phyloP scores from a whole-genome alignment of 2,329 filamentous ascomycete genomes.

The Fonsecaea erecta region DNA sequence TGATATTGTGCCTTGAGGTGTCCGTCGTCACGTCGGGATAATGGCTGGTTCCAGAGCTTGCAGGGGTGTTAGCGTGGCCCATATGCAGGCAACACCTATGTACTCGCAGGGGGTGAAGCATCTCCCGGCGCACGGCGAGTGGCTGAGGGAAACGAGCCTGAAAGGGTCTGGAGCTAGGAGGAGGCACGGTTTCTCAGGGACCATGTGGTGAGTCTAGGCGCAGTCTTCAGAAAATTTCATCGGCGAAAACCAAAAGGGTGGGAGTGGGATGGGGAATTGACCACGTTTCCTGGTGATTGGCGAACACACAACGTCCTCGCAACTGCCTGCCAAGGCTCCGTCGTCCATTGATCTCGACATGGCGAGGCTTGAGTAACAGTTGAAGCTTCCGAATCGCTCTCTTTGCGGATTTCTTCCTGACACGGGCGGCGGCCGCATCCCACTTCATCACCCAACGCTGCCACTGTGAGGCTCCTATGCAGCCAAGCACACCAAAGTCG shows the following conservation, averaged over 20 bases:
- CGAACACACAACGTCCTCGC: slow-evolving; percentile 21
- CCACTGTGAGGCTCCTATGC: background rate
- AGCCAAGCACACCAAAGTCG: background rate
- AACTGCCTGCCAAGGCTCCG: slow-evolving; percentile 4
- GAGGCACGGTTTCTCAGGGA: background rate
- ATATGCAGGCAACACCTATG: slow-evolving; percentile 9
- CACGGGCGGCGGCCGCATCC: background rate
- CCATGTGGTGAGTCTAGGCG: background rate
- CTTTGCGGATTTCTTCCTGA: background rate
- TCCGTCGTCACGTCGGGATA: background rate
- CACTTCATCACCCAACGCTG: background rate
- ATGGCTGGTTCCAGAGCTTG: background rate
- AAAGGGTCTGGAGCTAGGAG: slow-evolving; percentile 8
- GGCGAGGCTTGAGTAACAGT: slow-evolving; percentile 7
- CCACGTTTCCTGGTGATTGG: slow-evolving; percentile 31
- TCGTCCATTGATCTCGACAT: background rate
- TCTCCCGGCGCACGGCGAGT: background rate
- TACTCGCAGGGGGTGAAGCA: background rate
- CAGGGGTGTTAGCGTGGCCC: background rate
- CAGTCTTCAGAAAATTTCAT: background rate
- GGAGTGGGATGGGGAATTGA: background rate
- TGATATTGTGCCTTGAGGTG: background rate
- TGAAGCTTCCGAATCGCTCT: background rate
- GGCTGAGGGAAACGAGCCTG: background rate
- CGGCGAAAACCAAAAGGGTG: background rate